Percentiles rank a stretch among this genome's conserved stretches.
Conservation (phyloP, 78 protist species). For the Speleostelium caveatum region DNA sequence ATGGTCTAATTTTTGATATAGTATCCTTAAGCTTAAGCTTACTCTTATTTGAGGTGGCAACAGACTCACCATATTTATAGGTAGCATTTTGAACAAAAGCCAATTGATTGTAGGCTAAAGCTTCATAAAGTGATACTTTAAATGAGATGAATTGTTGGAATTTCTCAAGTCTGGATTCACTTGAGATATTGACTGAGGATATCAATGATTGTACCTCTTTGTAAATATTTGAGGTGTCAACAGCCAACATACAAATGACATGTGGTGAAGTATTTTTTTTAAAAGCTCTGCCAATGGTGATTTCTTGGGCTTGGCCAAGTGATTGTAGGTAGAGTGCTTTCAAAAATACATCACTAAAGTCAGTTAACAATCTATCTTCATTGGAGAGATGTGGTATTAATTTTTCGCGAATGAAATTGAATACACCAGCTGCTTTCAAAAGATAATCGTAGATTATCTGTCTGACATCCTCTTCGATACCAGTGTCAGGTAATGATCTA, state of each 20-base stretch:
- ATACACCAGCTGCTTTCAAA: conserved; percentile 59
- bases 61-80: conserved; percentile 56
- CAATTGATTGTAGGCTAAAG: conserved; percentile 17
- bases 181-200: not conserved
- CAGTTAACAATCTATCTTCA: conserved; percentile 13
- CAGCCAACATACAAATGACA: conserved; percentile 27
- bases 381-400: not conserved
- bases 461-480: conserved; percentile 25
- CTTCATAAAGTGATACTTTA: conserved; percentile 27
- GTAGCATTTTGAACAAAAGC: conserved; percentile 38
- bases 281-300: conserved; percentile 59
- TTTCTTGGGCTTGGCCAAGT: conserved; percentile 58
- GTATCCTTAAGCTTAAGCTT: conserved; percentile 8
- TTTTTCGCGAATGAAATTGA: conserved; percentile 1
- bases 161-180: conserved; percentile 16
- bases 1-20: not conserved
- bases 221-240: conserved; percentile 45
- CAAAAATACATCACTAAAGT: conserved; percentile 27
- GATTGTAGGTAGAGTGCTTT: conserved; percentile 31
- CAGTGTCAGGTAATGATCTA: not conserved
- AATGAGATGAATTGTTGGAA: conserved; percentile 7
- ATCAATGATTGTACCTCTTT: conserved; percentile 14
- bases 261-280: conserved; percentile 49
- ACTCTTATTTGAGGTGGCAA: conserved; percentile 29
- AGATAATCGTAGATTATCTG: conserved; percentile 39